A percentile compares a stretch with the other conserved stretches of the same genome.
phyloP scores from a whole-genome alignment of 1,139 yeast species.

The Suhomyces ambrosiae region DNA sequence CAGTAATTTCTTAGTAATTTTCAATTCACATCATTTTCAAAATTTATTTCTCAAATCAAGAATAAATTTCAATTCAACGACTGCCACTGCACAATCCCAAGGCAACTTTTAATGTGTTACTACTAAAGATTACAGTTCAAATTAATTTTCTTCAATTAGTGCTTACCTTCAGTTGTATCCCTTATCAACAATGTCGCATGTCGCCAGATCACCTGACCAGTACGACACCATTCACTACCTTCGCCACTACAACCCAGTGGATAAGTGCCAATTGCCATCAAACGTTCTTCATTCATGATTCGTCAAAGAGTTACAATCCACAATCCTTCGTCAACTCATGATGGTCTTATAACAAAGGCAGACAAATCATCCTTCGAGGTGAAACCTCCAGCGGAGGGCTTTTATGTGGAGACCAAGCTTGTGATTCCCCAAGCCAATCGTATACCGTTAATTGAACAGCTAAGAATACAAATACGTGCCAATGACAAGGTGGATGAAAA shows the following conservation, averaged over 20 bases:
- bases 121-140: no score
- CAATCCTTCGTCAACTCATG: slow-evolving; percentile 30
- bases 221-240: not conserved
- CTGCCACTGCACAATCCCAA: no score
- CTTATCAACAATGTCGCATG: no score
- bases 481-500: slow-evolving; percentile 9
- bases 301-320: slow-evolving; percentile 40
- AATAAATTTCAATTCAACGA: no score
- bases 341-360: slow-evolving; percentile 24
- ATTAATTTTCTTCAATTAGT: no score
- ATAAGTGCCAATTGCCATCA: no score
- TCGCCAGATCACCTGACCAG: no score
- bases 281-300: slow-evolving; percentile 10
- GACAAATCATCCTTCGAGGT: slow-evolving; percentile 4
- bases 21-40: no score
- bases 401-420: slow-evolving; percentile 26
- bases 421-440: slow-evolving; percentile 7
- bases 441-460: slow-evolving; percentile 16
- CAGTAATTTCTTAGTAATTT: no score
- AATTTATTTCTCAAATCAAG: no score
- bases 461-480: slow-evolving; percentile 29
- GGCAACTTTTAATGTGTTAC: no score
- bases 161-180: no score
- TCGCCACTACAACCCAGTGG: not conserved
- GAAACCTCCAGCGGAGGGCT: slow-evolving; percentile 16